Base-by-base conservation (phyloP, 108 stramenopile species). In the Fragilaria crotonensis region DNA sequence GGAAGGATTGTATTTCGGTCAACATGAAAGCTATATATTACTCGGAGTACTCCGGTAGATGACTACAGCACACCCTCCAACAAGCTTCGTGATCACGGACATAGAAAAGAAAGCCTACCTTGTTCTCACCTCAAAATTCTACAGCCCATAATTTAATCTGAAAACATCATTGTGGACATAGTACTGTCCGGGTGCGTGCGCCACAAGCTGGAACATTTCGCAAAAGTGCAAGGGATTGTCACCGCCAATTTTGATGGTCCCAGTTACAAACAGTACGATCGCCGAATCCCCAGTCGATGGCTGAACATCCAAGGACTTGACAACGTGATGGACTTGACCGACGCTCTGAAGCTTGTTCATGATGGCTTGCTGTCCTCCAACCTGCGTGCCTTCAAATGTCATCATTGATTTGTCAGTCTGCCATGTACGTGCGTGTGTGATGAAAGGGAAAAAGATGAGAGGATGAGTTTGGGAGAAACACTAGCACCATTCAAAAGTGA, bases 181-280 rank as follows among this genome's bases (percentile, higher is more conserved):
- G 55, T 95, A 97, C 55, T 77, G 68, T 25, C 84, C 86, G 1
- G 93, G 94, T 4, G 60, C 90, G 22, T 89, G 79, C 5, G 79
- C 62, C 18, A 96, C 91, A 33, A 97, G 71, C 60, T 96, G 92
- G 64, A 97, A 96, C 41, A 93, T 71, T 50, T 97, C 90, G 48
- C 90, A 90, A 68, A 93, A 97, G 65, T 95, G 95, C 41, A 97
- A 71, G n/a, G 89, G 91, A 70, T 96, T 96, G 48, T 80, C 94
- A 29, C 81, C 84, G n/a, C 82, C 95, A 66, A 91, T 86, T 50
- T 71, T 33, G 51, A 90, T 67, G 23, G 59, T 63, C 5, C 94
- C 94, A 7, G 90, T 92, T 28, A 91, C 90, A 64, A 95, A 92
- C 61, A 92, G 88, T 31, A 95, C 60, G 30, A 95, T 73, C 1